phyloP scores from a whole-genome alignment of 2,329 filamentous ascomycete species.

The Alternaria ventricosa region DNA sequence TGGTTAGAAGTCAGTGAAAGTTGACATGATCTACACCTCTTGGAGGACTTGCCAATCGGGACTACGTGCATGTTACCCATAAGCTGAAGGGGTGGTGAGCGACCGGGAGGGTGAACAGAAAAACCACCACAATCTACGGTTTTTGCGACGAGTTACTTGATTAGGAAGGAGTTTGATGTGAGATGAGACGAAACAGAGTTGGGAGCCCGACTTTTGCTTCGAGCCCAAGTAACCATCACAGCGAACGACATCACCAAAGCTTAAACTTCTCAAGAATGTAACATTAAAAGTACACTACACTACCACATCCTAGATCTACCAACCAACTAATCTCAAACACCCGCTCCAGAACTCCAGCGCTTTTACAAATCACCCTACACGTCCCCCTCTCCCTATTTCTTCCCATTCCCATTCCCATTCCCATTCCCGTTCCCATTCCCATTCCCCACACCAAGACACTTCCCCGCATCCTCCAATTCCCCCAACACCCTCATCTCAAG shows the following conservation, averaged over 20 bases:
- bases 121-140: neutral
- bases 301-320: neutral
- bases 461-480: slow-evolving; percentile 45
- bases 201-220: neutral
- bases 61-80: neutral
- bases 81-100: neutral
- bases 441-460: slow-evolving; percentile 44
- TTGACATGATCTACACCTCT: neutral
- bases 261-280: neutral
- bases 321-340: neutral
- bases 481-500: slow-evolving; percentile 77
- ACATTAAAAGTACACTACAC: slow-evolving; percentile 1
- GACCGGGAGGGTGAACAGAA: neutral
- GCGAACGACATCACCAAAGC: no score
- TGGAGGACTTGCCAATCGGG: neutral
- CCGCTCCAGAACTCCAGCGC: slow-evolving; percentile 11
- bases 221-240: no score
- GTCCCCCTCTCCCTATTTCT: slow-evolving; percentile 1
- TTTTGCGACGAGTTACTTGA: neutral
- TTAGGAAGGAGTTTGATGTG: neutral
- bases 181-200: neutral
- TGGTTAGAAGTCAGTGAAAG: neutral
- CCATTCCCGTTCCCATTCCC: slow-evolving; percentile 16
- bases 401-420: slow-evolving; percentile 8
- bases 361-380: slow-evolving; percentile 4